Percentiles rank a stretch among this genome's conserved stretches.
These are phyloP conservation scores for Heritiera littoralis DNA, from an alignment of 345 rosid species.

Conservation along the genomic window DNA sequence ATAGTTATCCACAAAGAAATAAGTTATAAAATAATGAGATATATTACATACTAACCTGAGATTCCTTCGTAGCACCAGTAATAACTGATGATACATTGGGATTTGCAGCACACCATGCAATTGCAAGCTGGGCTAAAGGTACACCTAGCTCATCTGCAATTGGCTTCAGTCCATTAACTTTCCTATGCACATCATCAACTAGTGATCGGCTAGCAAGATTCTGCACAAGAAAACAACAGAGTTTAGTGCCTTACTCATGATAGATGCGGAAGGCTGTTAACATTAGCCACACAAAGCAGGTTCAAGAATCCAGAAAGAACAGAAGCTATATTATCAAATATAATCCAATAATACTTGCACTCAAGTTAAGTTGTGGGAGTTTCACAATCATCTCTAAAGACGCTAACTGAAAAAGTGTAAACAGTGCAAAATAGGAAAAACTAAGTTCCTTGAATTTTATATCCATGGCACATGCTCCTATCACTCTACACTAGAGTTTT, in stretches of 20 bases:
- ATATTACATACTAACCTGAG: constrained; percentile 60
- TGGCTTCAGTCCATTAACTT: constrained; percentile 91
- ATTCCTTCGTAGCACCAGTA: constrained; percentile 96
- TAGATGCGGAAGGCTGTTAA: neutral
- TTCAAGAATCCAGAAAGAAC: constrained; percentile 6
- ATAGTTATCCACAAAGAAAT: neutral
- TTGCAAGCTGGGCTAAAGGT: constrained; percentile 88
- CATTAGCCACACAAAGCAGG: neutral
- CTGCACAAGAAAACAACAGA: constrained; percentile 37
- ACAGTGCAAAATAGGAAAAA: neutral
- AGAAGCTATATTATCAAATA: neutral
- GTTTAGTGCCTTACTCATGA: constrained; percentile 14
- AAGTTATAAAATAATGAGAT: neutral
- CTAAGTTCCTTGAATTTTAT: neutral
- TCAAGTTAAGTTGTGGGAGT: neutral
- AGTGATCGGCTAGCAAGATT: constrained; percentile 89
- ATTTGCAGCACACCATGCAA: constrained; percentile 98
- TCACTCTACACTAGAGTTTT: neutral
- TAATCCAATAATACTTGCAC: neutral
- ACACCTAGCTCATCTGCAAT: constrained; percentile 98
- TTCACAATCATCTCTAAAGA: neutral
- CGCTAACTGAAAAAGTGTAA: neutral
- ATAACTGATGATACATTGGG: constrained; percentile 94
- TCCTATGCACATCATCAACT: constrained; percentile 88
- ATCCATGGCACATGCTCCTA: neutral